These are phyloP conservation scores for Myrica gale DNA, from an alignment of 306 rosid species.

Conservation along the genomic window DNA sequence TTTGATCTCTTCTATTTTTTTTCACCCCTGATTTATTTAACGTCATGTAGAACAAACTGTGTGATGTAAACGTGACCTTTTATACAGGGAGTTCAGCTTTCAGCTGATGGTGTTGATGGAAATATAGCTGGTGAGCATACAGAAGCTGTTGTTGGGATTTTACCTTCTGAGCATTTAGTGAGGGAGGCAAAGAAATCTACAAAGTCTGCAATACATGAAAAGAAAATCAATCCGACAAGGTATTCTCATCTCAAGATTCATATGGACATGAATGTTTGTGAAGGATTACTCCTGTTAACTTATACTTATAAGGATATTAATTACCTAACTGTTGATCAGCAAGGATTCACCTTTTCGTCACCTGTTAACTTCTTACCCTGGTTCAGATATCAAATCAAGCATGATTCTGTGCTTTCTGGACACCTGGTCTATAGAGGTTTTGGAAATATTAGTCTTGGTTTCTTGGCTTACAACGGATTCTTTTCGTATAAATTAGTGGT, in stretches of 20 bases:
- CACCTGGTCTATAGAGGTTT: not conserved
- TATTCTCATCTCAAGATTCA: constrained; percentile 30
- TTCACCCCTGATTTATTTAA: constrained; percentile 1
- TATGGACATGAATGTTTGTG: constrained; percentile 13
- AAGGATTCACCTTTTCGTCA: too few relatives aligned
- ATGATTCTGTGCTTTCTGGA: not conserved
- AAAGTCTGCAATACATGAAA: constrained; percentile 31
- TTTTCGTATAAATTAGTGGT: not conserved
- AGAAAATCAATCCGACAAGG: constrained; percentile 51
- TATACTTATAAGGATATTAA: not conserved
- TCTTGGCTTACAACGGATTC: not conserved
- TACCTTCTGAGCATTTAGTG: constrained; percentile 30
- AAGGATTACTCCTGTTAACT: constrained; percentile 17
- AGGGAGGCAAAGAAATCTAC: constrained; percentile 32
- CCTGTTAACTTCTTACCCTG: too few relatives aligned
- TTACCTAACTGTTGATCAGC: too few relatives aligned
- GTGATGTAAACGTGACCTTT: constrained; percentile 21
- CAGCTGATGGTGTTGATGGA: constrained; percentile 52
- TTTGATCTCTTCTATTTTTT: constrained; percentile 12
- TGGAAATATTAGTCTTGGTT: not conserved
- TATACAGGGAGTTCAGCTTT: constrained; percentile 59
- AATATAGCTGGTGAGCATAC: constrained; percentile 38
- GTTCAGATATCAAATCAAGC: not conserved
- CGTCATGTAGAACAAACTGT: constrained; percentile 17
- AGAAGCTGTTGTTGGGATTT: constrained; percentile 41